Base-by-base conservation (phyloP, 345 rosid species). In the Eucalyptus urophylla region DNA sequence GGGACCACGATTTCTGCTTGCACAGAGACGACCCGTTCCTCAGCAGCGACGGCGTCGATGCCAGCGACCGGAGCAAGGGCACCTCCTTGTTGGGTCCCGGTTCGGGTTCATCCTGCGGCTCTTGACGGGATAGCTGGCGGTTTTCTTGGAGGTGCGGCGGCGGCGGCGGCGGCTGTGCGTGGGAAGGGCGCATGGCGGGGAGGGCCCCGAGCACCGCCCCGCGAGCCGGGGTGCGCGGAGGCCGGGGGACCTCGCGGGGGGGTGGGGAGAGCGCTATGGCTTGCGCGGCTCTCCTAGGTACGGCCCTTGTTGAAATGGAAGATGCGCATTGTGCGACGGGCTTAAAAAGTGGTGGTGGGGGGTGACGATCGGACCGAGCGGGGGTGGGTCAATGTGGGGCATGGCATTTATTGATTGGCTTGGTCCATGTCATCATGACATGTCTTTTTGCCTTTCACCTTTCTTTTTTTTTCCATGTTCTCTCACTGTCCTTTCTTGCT, bases 1-100 rank as follows among this genome's bases (percentile, higher is more conserved):
- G 98, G 5, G 99, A 97, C 99, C 98, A 96, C 4, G 99, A 97
- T 89, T 91, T 94, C 67, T 97, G 98, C 86, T 97, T 97, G 58
- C 87, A 90, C 49, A 97, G 96, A 49, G 97, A 91, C 19, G 92
- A 76, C 2, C 81, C 27, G 45, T 72, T 72, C 45, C 81, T 72
- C 25, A 72, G 81, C 81, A 17, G 11, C 22, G 81, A 3, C 27
- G 45, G 81, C 81, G 40, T 43, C 81, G 45, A 33, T 40, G 44
- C 11, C 37, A 29, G 44, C 12, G 25, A 19, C 81, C 13, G 14
- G 44, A 72, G 45, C 25, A 72, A 43, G 81, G 45, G 81, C 81
- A 72, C 7, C 14, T 37, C 25, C 40, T 72, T 4, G 45, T 72
- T 24, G 44, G 25, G 81, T 72, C 43, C 14, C 6, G 45, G 5